Percentiles rank a stretch among this genome's conserved stretches.
These are phyloP conservation scores for Drosera spatulata DNA, from an alignment of 179 eudicot species.

Conservation along the genomic window DNA sequence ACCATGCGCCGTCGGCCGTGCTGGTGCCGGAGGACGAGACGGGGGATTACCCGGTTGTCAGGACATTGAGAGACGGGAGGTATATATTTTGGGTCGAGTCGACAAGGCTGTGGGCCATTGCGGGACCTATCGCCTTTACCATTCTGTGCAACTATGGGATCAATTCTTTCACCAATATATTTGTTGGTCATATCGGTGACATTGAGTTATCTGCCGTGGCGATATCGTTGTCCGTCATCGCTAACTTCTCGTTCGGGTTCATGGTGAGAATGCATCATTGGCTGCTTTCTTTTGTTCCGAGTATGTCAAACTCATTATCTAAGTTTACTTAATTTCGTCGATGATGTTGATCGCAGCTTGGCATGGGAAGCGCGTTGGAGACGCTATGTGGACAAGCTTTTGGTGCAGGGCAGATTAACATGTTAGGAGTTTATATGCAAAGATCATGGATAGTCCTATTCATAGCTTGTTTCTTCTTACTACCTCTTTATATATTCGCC, in stretches of 20 bases:
- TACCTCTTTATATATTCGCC: conserved; percentile 24
- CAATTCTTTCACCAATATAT: conserved; percentile 72
- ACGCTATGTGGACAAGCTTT: conserved; percentile 55
- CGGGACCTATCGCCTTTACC: conserved; percentile 77
- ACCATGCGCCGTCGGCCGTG: conserved; percentile 38
- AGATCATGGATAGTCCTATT: conserved; percentile 34
- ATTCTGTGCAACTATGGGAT: conserved; percentile 78
- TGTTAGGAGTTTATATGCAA: conserved; percentile 50
- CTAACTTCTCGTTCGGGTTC: conserved; percentile 77
- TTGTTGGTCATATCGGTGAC: conserved; percentile 85
- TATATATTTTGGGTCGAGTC: conserved; percentile 38
- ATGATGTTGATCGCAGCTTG: conserved; percentile 18
- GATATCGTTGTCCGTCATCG: conserved; percentile 68
- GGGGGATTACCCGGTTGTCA: conserved; percentile 49
- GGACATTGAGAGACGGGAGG: conserved; percentile 25
- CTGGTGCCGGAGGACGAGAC: conserved; percentile 18
- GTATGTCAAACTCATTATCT: no score
- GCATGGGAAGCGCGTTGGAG: conserved; percentile 71
- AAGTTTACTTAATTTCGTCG: no score
- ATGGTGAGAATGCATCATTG: conserved; percentile 35
- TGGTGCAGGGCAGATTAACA: conserved; percentile 36
- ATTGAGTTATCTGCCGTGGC: conserved; percentile 85
- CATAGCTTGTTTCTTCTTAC: conserved; percentile 14
- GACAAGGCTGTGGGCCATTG: conserved; percentile 65
- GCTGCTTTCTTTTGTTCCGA: background rate